phyloP scores from a whole-genome alignment of 2,329 filamentous ascomycete species.

The Alternaria viburni region DNA sequence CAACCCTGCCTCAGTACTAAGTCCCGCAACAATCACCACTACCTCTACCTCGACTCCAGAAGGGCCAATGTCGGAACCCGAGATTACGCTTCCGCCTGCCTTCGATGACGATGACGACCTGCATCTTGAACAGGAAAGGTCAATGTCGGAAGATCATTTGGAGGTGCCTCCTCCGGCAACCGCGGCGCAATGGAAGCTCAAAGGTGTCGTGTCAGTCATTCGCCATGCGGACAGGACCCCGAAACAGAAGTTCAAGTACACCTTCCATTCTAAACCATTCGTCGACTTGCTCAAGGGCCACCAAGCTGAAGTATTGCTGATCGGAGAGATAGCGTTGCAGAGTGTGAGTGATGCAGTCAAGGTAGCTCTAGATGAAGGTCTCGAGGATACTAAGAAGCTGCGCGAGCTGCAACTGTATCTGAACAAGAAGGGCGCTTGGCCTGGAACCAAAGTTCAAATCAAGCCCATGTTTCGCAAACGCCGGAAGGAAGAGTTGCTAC shows the following conservation, averaged over 20 bases:
- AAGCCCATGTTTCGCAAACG: constrained; percentile 98
- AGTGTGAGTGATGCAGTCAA: constrained; percentile 91
- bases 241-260: constrained; percentile 99
- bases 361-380: constrained; percentile 74
- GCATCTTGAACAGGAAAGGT: constrained; percentile 27
- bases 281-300: constrained; percentile 94
- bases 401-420: constrained; percentile 83
- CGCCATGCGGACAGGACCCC: constrained; percentile 96
- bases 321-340: constrained; percentile 85
- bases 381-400: constrained; percentile 89
- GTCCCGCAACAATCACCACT: constrained; percentile 17
- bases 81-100: constrained; percentile 36
- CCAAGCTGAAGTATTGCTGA: constrained; percentile 92
- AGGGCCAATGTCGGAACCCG: constrained; percentile 39
- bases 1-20: constrained; percentile 25
- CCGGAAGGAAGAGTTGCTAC: constrained; percentile 66
- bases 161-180: constrained; percentile 61
- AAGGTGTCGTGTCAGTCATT: constrained; percentile 96
- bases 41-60: constrained; percentile 18
- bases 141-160: constrained; percentile 41
- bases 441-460: constrained; percentile 97
- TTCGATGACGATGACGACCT: constrained; percentile 33
- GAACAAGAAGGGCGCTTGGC: constrained; percentile 90
- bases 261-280: constrained; percentile 95
- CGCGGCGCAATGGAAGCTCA: constrained; percentile 97